A percentile compares a stretch with the other conserved stretches of the same genome.
phyloP scores from a whole-genome alignment of 495 filamentous ascomycete species.

The Hypoxylon lenormandii region DNA sequence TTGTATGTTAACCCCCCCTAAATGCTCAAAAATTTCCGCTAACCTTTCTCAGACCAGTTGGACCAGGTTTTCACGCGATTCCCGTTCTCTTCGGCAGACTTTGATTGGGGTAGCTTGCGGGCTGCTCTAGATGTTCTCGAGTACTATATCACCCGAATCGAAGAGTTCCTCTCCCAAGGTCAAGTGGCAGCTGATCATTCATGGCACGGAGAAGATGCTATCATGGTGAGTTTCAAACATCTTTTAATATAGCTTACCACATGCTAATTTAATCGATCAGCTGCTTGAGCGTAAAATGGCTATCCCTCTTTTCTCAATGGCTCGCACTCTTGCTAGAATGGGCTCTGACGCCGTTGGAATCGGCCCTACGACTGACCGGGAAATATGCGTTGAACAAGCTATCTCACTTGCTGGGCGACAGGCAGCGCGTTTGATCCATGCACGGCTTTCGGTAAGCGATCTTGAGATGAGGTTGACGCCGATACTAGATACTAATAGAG shows the following conservation, averaged over 20 bases:
- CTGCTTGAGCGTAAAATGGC: constrained; percentile 56
- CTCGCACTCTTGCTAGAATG: constrained; percentile 50
- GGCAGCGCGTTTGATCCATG: constrained; percentile 57
- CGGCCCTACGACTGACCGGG: constrained; percentile 47
- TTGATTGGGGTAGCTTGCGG: constrained; percentile 59
- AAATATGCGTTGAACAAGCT: constrained; percentile 54
- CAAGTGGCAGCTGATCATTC: constrained; percentile 45
- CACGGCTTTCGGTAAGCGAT: constrained; percentile 52
- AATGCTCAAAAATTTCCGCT: constrained; percentile 11
- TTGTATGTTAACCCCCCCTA: constrained; percentile 43
- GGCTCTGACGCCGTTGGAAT: constrained; percentile 22
- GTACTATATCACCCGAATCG: constrained; percentile 54
- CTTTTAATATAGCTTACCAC: background rate
- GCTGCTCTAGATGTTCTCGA: constrained; percentile 56
- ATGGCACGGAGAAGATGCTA: constrained; percentile 57
- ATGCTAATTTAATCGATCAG: constrained; percentile 2
- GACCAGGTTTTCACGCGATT: constrained; percentile 60
- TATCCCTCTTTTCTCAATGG: constrained; percentile 57
- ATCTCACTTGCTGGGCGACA: constrained; percentile 54
- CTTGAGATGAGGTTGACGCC: background rate
- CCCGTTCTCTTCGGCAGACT: constrained; percentile 52
- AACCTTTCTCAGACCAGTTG: constrained; percentile 51
- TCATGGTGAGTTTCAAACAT: constrained; percentile 46
- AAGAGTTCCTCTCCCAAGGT: constrained; percentile 52
- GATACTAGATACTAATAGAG: constrained; percentile 32